Percentiles rank a stretch among this genome's conserved stretches.
phyloP scores from a whole-genome alignment of 176 grass and related monocot genomes.

The Oryza rufipogon region DNA sequence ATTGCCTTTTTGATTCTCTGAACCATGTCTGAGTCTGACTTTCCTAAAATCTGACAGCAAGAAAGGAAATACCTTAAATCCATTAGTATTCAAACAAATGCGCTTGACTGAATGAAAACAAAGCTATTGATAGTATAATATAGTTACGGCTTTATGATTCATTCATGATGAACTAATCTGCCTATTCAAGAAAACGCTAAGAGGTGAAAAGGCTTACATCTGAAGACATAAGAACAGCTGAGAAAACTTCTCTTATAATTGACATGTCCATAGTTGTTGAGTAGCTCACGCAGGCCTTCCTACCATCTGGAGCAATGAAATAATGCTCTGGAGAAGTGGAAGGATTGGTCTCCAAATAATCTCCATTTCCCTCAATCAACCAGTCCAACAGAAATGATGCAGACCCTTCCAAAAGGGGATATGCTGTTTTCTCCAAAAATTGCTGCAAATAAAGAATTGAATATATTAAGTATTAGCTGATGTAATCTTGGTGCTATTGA shows the following conservation, averaged over 20 bases:
- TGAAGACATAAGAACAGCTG: conserved; percentile 61
- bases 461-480: neutral
- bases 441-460: conserved; percentile 41
- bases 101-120: conserved; percentile 10
- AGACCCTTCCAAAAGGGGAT: conserved; percentile 82
- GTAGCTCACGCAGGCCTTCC: conserved; percentile 81
- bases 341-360: conserved; percentile 79
- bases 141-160: conserved; percentile 14
- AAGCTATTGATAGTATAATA: conserved; percentile 10
- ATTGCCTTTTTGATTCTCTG: conserved; percentile 69
- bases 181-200: neutral
- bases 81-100: conserved; percentile 27
- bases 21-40: conserved; percentile 61
- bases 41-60: conserved; percentile 65
- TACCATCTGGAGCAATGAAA: conserved; percentile 85
- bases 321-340: conserved; percentile 93
- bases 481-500: conserved; percentile 1
- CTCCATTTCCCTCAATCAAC: conserved; percentile 64
- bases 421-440: conserved; percentile 82
- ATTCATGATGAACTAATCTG: neutral
- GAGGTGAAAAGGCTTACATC: conserved; percentile 52
- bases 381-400: conserved; percentile 86
- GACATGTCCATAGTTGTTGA: conserved; percentile 93
- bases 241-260: conserved; percentile 84
- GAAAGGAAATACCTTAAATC: conserved; percentile 11